A percentile compares a stretch with the other conserved stretches of the same genome.
Evolutionary conservation across 805 yeast genomes (phyloP).

Genomic region (Pichia membranifaciens): DNA sequence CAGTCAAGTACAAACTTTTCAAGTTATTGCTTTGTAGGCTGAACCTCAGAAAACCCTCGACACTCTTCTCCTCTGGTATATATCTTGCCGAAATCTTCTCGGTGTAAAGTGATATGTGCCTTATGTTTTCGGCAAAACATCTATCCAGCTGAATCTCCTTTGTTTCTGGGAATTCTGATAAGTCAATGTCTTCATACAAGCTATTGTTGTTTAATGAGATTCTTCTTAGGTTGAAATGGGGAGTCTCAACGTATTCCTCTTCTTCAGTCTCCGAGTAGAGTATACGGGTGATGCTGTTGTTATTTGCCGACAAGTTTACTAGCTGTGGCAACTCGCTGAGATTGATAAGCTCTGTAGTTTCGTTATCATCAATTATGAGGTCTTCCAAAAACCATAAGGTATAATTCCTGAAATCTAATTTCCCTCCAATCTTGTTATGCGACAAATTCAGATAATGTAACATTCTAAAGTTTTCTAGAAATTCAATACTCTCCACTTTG

Average conservation of each 20-base stretch:
- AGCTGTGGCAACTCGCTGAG: conserved; percentile 34
- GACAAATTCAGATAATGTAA: conserved; percentile 37
- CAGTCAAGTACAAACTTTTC: conserved; percentile 31
- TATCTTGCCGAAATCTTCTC: conserved; percentile 41
- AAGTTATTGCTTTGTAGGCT: conserved; percentile 24
- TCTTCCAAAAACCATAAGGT: conserved; percentile 38
- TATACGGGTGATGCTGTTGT: conserved; percentile 31
- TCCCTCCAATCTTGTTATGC: conserved; percentile 36
- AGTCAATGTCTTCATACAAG: conserved; percentile 17
- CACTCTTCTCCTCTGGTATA: conserved; percentile 23
- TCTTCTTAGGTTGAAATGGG: conserved; percentile 11
- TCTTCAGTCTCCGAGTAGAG: conserved; percentile 14
- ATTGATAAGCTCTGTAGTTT: conserved; percentile 30
- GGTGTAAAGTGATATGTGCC: conserved; percentile 30
- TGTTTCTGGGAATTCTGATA: conserved; percentile 33
- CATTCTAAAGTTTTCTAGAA: conserved; percentile 35
- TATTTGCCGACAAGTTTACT: conserved; percentile 37
- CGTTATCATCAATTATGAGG: conserved; percentile 39
- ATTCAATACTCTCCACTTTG: conserved; percentile 31
- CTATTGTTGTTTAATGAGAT: conserved; percentile 11
- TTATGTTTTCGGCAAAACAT: conserved; percentile 23
- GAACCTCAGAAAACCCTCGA: conserved; percentile 18
- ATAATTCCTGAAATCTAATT: conserved; percentile 32
- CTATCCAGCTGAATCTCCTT: conserved; percentile 43
- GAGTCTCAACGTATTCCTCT: conserved; percentile 31